Conservation (phyloP, 139 green algal species). For the Haematococcus sp. region DNA sequence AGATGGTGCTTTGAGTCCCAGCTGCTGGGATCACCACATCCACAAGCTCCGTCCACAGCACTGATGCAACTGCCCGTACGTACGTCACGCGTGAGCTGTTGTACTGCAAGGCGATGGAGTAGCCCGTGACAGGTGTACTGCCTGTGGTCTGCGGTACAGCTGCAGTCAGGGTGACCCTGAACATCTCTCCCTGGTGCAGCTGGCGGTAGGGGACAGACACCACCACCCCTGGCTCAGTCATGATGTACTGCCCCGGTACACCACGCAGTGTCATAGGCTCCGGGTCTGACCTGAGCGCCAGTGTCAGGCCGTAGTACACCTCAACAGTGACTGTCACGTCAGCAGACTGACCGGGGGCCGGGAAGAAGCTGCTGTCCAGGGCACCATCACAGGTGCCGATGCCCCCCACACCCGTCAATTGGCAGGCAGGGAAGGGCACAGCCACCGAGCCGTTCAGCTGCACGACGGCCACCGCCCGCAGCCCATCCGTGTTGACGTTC, state of each 20-base stretch:
- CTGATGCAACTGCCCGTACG: neutral
- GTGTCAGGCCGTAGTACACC: constrained; percentile 12
- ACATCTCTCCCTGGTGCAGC: constrained; percentile 27
- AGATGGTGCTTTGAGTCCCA: constrained; percentile 1
- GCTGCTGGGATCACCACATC: neutral
- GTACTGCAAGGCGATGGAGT: constrained; percentile 5
- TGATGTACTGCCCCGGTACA: too few species aligned
- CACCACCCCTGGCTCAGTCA: too few species aligned
- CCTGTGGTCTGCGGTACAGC: constrained; percentile 1
- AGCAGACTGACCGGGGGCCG: neutral
- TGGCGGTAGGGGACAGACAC: neutral
- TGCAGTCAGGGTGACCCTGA: constrained; percentile 36
- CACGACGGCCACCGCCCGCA: neutral
- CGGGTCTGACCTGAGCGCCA: too few species aligned
- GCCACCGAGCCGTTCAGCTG: neutral
- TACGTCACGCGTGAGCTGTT: constrained; percentile 6
- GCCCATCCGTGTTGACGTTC: constrained; percentile 4
- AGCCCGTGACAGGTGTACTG: constrained; percentile 16
- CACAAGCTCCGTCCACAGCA: constrained; percentile 22
- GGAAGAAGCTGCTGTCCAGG: constrained; percentile 24
- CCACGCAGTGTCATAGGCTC: too few species aligned
- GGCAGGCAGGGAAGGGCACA: neutral
- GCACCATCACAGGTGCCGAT: constrained; percentile 20
- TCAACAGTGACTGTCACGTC: constrained; percentile 11
- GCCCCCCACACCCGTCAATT: constrained; percentile 1